Conservation (phyloP, 768 basidiomycete species). For the Suillus placidus region DNA sequence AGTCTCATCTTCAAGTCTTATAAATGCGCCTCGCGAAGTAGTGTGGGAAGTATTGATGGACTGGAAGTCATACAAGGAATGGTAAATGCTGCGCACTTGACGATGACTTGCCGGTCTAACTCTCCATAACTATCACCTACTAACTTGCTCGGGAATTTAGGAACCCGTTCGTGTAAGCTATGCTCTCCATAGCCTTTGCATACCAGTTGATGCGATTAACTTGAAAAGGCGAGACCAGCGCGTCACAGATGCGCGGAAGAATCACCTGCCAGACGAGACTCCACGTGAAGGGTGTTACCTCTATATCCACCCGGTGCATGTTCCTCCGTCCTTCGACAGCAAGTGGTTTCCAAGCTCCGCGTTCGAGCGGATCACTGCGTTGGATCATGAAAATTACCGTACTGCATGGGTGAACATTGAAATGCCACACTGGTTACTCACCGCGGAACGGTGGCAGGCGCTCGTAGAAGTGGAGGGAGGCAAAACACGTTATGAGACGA, state of each 20-base stretch:
- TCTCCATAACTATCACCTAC: slow-evolving; percentile 8
- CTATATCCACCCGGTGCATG: slow-evolving; percentile 52
- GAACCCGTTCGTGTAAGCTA: slow-evolving; percentile 68
- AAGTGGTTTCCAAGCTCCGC: slow-evolving; percentile 38
- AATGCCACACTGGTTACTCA: slow-evolving; percentile 50
- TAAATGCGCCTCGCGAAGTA: slow-evolving; percentile 61
- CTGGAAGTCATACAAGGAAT: slow-evolving; percentile 63
- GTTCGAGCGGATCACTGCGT: slow-evolving; percentile 47
- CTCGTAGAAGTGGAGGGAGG: slow-evolving; percentile 47
- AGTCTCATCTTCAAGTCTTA: slow-evolving; percentile 47
- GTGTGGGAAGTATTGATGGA: slow-evolving; percentile 67
- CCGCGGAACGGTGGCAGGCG: slow-evolving; percentile 65
- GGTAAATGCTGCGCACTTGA: slow-evolving; percentile 42
- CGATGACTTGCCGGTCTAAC: slow-evolving; percentile 1
- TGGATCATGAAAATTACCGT: slow-evolving; percentile 58
- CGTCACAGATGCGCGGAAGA: slow-evolving; percentile 44
- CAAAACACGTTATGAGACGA: slow-evolving; percentile 65
- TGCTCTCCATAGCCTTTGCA: slow-evolving; percentile 1
- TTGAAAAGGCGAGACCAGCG: slow-evolving; percentile 50
- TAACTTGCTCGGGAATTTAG: slow-evolving; percentile 35
- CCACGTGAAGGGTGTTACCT: slow-evolving; percentile 52
- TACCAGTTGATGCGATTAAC: slow-evolving; percentile 1
- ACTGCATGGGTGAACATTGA: slow-evolving; percentile 55
- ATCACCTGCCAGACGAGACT: slow-evolving; percentile 45
- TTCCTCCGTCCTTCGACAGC: slow-evolving; percentile 60